Evolutionary conservation across 441 rosid species (phyloP), one percentile per base, ranked within the genome.

Genomic region (Adansonia grandidieri): DNA sequence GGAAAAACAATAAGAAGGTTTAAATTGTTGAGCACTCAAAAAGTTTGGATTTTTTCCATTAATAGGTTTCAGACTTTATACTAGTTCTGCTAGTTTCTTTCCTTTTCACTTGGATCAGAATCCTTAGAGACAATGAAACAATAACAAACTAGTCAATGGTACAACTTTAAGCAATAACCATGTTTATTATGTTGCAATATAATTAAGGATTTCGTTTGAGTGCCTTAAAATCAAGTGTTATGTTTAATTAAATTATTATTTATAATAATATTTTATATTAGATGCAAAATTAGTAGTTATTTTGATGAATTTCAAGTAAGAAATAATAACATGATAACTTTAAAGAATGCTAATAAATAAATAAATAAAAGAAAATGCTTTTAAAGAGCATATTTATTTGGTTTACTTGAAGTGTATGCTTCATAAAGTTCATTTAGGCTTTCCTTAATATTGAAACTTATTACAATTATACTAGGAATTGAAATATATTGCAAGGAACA

Each of bases 1-100:
- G 20, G 42, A 24, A 24, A 28, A 28, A 22, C 37, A 14, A 61
- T 61, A 22, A 22, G 1, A 20, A 70, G 7, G 57, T 60, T n/a
- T 68, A 68, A 20, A 63, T 65, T 77, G 45, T 71, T 73, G 32
- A 56, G 19, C 73, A 66, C 76, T 60, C 72, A 20, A 77, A 57
- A 20, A 51, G 83, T 87, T 80, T 15, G 76, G 24, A 11, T 65
- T 14, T 42, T 75, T 66, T 72, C 77, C 62, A 20, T 69, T 65
- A 58, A 74, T 67, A 53, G 32, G 20, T 54, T n/a, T 17, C 67
- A 44, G 20, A 28, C 13, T 53, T 71, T 71, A 53, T 28, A 7
- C n/a, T 45, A 71, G 32, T 51, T 53, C 24, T 15, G 47, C 53
- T 28, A 53, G 61, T 28, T 71, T 51, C 61, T 71, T 51, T 51